Evolutionary conservation across 1,139 yeast genomes (phyloP), one percentile per base, ranked within the genome.

Genomic region (Yamadazyma diddensiae): DNA sequence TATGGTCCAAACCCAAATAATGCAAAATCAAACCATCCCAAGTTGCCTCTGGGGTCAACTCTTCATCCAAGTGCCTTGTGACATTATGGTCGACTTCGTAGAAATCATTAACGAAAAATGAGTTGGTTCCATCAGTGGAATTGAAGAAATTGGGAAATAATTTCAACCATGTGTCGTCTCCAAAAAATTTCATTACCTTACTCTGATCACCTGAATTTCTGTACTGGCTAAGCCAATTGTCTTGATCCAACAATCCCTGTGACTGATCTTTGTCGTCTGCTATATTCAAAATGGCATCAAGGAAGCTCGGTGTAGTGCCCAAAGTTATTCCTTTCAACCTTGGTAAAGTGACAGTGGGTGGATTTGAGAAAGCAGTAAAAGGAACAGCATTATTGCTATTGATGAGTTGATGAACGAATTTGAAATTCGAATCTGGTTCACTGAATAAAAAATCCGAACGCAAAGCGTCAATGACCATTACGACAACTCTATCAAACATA

Each of bases 131-230:
- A 30, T 92, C 98, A 15, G 56, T 61, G 35, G 71, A 66, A 18
- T 67, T 65, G 50, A 92, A 90, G 44, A 70, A 69, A 13, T 50
- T 51, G 0, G 92, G 92, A 46, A 88, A 94, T 29, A 92, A 67
- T 52, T 88, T 90, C 43, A 90, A 61, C 99, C 98, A 94, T 1
- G 98, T 92, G 53, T 92, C 98, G 56, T 92, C 98, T 16, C 99
- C 99, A 62, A 76, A 92, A 73, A 92, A 87, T 50, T 87, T 82
- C 24, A 92, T 64, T 1, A 31, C 42, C 33, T 59, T 70, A 6
- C 42, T 36, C 3, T 10, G 5, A 5, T 18, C 6, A 5, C 34
- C 6, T 46, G 72, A 73, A 2, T 53, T 44, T 26, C 60, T 57
- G 57, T 88, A 66, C 53, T 92, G 97, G 24, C 68, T 62, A 9